Percentiles rank a stretch among this genome's conserved stretches.
Conservation (phyloP, 2,329 filamentous ascomycete species). For the Cryphonectria japonica region DNA sequence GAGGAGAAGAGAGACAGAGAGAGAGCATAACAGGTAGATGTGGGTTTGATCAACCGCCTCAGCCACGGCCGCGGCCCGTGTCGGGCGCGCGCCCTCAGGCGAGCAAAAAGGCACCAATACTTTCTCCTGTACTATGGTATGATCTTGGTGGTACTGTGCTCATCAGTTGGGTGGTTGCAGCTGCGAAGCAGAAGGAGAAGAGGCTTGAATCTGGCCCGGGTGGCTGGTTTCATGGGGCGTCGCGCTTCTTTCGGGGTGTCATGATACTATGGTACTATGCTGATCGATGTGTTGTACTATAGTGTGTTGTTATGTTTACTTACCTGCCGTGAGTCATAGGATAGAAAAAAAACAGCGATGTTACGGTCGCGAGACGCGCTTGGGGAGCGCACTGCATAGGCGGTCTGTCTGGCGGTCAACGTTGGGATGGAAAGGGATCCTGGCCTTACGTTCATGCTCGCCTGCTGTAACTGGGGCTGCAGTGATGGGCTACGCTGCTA, state of each 20-base stretch:
- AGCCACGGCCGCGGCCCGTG: conserved; percentile 14
- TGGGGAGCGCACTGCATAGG: not conserved
- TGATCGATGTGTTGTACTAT: not conserved
- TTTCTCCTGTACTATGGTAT: not conserved
- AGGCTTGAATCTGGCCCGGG: not conserved
- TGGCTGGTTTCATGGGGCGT: not conserved
- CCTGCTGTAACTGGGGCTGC: not conserved
- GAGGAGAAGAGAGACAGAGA: too few species aligned
- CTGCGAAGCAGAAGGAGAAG: not conserved
- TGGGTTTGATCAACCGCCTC: conserved; percentile 11
- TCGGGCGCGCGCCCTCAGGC: not conserved
- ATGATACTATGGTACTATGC: too few species aligned
- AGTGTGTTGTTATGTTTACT: not conserved
- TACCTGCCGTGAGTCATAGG: not conserved
- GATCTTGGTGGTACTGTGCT: too few species aligned
- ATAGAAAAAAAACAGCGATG: not conserved
- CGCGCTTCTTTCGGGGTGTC: not conserved
- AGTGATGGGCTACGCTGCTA: not conserved
- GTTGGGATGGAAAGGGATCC: not conserved
- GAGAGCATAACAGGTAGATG: not conserved
- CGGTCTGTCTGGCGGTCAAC: conserved; percentile 16
- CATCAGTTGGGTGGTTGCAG: too few species aligned
- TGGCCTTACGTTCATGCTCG: not conserved
- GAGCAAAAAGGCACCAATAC: not conserved
- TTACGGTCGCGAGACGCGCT: conserved; percentile 8